Evolutionary conservation across 1,139 yeast genomes (phyloP).

Genomic region (Taiozyma sp.): DNA sequence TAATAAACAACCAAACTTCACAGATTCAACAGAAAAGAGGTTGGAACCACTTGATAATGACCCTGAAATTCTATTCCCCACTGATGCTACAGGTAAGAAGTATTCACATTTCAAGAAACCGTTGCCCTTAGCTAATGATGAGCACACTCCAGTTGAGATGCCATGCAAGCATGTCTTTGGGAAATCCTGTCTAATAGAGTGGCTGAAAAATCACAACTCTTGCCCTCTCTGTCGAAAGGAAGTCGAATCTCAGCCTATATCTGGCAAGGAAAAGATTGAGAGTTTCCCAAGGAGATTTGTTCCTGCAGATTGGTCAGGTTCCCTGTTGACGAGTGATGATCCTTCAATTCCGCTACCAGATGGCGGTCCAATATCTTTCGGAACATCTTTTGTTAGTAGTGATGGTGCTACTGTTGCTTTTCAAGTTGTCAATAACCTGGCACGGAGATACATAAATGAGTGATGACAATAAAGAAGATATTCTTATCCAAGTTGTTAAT

Average conservation of each 20-base stretch:
- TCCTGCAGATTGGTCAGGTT: constrained; percentile 1
- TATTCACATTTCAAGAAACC: background rate
- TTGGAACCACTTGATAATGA: constrained; percentile 1
- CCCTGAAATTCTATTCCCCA: constrained; percentile 1
- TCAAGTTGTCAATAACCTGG: background rate
- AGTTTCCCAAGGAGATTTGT: background rate
- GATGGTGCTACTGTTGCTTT: background rate
- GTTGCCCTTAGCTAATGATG: background rate
- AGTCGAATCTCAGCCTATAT: constrained; percentile 25
- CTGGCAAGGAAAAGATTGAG: background rate
- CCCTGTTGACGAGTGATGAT: background rate
- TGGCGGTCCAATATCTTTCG: background rate
- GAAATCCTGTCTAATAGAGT: constrained; percentile 62
- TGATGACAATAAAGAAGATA: background rate
- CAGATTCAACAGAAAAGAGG: background rate
- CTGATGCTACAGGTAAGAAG: background rate
- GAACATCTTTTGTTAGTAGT: background rate
- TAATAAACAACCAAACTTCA: constrained; percentile 9
- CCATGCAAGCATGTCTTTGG: constrained; percentile 86
- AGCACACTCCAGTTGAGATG: constrained; percentile 63
- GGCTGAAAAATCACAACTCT: constrained; percentile 65
- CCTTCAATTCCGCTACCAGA: constrained; percentile 1
- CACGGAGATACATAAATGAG: background rate
- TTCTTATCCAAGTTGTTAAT: background rate
- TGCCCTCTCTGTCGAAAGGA: constrained; percentile 79